Conservation (phyloP, 306 rosid species). For the Macrotyloma uniflorum region DNA sequence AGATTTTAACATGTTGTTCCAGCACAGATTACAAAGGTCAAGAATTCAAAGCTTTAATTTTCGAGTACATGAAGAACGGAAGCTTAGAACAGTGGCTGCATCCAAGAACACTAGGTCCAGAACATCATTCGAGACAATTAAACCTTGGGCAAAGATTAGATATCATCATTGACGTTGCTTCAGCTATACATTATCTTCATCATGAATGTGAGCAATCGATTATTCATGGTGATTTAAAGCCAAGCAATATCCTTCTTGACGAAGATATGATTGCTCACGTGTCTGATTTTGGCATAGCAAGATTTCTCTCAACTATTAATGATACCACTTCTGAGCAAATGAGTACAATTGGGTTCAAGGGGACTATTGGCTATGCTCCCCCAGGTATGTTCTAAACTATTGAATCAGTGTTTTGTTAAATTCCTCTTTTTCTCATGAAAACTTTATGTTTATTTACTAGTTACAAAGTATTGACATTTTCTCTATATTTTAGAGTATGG, state of each 20-base stretch:
- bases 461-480: no score
- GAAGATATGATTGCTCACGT: no score
- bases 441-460: no score
- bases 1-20: constrained; percentile 1
- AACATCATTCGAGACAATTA: background rate
- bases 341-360: background rate
- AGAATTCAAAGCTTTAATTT: background rate
- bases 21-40: background rate
- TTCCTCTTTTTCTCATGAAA: no score
- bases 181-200: background rate
- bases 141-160: background rate
- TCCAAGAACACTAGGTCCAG: background rate
- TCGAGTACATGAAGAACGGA: background rate
- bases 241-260: no score
- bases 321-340: background rate
- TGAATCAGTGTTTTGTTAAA: background rate
- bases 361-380: background rate
- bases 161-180: background rate
- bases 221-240: background rate
- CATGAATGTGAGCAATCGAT: background rate
- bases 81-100: background rate
- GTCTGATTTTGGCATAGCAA: background rate
- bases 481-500: background rate
- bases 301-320: background rate
- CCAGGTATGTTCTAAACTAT: background rate